phyloP scores from a whole-genome alignment of 495 filamentous ascomycete genomes.

The Wilcoxina mikolae region DNA sequence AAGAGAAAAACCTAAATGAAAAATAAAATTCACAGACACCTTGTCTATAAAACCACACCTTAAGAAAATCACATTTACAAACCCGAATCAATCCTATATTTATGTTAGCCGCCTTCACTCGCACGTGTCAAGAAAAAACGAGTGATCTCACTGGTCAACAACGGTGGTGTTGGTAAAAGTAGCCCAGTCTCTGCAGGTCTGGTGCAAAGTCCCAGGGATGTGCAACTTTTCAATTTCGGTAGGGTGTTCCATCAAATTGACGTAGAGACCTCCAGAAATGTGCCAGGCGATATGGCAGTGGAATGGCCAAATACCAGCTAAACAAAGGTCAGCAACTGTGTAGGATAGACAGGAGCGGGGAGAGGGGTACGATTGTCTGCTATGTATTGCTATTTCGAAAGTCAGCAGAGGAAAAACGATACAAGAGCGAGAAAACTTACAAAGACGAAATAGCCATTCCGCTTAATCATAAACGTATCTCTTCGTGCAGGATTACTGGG shows the following conservation, averaged over 20 bases:
- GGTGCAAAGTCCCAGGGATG: slow-evolving; percentile 31
- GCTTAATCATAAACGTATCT: background rate
- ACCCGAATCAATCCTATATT: background rate
- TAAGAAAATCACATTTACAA: background rate
- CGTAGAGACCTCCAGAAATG: slow-evolving; percentile 32
- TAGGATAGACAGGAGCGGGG: slow-evolving; percentile 27
- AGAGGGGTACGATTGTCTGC: slow-evolving; percentile 30
- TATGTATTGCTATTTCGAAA: background rate
- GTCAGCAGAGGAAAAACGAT: background rate
- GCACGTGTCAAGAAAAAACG: background rate
- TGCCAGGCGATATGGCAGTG: slow-evolving; percentile 34
- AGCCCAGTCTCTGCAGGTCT: slow-evolving; percentile 40
- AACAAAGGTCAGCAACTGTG: slow-evolving; percentile 36
- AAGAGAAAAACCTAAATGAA: too few relatives aligned
- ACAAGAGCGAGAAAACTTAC: background rate
- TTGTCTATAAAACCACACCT: too few relatives aligned
- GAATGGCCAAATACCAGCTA: slow-evolving; percentile 29
- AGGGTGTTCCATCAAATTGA: slow-evolving; percentile 37
- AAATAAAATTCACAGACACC: background rate
- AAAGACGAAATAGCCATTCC: slow-evolving; percentile 1
- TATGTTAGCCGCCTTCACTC: background rate
- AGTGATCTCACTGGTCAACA: slow-evolving; percentile 32
- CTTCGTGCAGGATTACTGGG: slow-evolving; percentile 22
- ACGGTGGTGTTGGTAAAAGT: slow-evolving; percentile 34
- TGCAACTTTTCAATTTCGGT: slow-evolving; percentile 19